Base-by-base conservation (phyloP, 1,284 basidiomycete genomes). In the Dichomitus squalens region DNA sequence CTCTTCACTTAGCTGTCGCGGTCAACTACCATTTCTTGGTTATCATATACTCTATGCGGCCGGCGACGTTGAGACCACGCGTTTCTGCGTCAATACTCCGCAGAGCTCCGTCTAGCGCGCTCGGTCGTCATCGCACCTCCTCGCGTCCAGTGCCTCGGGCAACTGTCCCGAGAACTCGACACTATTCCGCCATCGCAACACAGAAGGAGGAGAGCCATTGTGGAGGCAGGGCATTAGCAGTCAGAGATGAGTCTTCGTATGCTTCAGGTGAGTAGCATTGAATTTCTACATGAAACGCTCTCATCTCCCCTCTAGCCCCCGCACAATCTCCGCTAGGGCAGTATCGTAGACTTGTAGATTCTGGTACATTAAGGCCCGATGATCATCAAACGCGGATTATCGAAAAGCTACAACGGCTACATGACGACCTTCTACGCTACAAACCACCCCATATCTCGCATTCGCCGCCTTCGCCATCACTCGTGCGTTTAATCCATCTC, bases 381-480 rank as follows among this genome's bases (percentile, higher is more conserved):
- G 80, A 83, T 7, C 87, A 95, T 75, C 96, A 99, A 73, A 86
- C 87, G 33, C 80, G 80, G 33, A 96, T 98, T 66, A 87, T 98
- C 58, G 76, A 85, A 69, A 85, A 88, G 64, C 80, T 99, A 12
- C 91, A 98, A 73, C 75, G 81, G 48, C 76, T 98, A 59, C 89
- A 97, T 73, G 81, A 92, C 57, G 79, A 86, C 49, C 78, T 99
- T 55, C 69, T 80, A 55, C 70, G 74, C 16, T 98, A 98, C 76
- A 72, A 84, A 14, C 92, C 92, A 16, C 88, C 89, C 5, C 74
- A 76, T 52, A 76, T 92, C 60, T 78, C 84, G 27, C 69, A 75
- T 23, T 66, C 73, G 2, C 59, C 75, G 49, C 59, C 77, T 50
- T 73, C 72, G 44, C 55, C 60, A 8, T 69, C 67, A 6, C 60